These are phyloP conservation scores for Pholiota adiposa DNA, from an alignment of 1,284 basidiomycete species.

Conservation along the genomic window DNA sequence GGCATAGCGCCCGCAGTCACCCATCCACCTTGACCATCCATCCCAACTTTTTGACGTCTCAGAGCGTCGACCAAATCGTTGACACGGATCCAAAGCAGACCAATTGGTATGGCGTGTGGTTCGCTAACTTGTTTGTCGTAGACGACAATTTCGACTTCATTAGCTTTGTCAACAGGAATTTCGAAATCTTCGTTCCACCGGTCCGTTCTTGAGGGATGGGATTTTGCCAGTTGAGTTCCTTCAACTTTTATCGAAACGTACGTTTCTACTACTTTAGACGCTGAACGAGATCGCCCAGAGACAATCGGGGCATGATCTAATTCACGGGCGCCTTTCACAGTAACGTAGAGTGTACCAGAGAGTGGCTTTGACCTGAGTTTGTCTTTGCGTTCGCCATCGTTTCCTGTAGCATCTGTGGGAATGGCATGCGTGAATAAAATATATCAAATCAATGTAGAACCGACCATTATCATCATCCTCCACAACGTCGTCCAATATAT, in stretches of 20 bases:
- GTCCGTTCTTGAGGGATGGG: conserved; percentile 92
- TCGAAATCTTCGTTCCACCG: conserved; percentile 98
- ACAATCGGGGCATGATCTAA: conserved; percentile 90
- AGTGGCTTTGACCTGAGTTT: conserved; percentile 91
- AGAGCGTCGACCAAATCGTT: conserved; percentile 95
- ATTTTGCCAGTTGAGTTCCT: conserved; percentile 91
- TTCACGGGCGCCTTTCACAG: conserved; percentile 89
- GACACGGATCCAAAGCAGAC: conserved; percentile 95
- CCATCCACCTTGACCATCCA: conserved; percentile 90
- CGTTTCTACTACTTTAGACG: conserved; percentile 85
- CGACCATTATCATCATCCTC: conserved; percentile 80
- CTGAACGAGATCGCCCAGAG: conserved; percentile 64
- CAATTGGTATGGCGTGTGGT: conserved; percentile 85
- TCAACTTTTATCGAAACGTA: conserved; percentile 96
- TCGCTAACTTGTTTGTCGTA: conserved; percentile 92
- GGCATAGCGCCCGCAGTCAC: conserved; percentile 89
- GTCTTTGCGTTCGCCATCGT: conserved; percentile 89
- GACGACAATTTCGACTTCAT: conserved; percentile 96
- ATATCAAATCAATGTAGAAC: conserved; percentile 21
- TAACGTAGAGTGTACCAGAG: conserved; percentile 92
- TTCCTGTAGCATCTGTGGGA: conserved; percentile 46
- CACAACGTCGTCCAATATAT: conserved; percentile 89
- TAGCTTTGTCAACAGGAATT: conserved; percentile 96
- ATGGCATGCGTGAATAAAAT: neutral
- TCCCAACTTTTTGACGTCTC: conserved; percentile 89